Evolutionary conservation across 371 early-diverging fungal species (phyloP), one percentile per base, ranked within the genome.

Genomic region (Batrachochytrium dendrobatidis): DNA sequence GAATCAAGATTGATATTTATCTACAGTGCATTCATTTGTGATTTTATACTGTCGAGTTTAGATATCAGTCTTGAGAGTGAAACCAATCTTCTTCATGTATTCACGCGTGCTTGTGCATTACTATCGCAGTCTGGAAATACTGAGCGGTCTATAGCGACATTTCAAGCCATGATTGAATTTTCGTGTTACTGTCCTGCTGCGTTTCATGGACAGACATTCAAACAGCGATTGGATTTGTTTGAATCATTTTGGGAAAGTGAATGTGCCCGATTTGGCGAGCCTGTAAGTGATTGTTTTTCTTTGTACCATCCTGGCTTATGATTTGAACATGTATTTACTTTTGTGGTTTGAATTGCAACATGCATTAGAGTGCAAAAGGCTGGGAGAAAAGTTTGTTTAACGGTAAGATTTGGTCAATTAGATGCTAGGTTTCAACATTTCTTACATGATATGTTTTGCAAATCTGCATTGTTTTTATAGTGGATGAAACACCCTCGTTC

Each of bases 161-260:
- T 81, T 28, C 92, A 91, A 61, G 90, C 87, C 0, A 59, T 84
- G 32, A 75, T 88, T 5, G 92, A 91, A 65, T 79, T 89, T 45
- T 70, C 74, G 17, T 75, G 87, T 58, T 88, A 81, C 61, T 74
- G 73, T 43, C 90, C 91, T 0, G 64, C 68, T 0, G 71, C 71
- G 15, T 69, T 80, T 43, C 52, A 29, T 12, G 22, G 56, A 20
- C 64, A 68, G 48, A 49, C 71, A 15, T 78, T 76, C 61, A 65
- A 72, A 3, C 69, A 83, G 25, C 75, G 82, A 60, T 17, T 87
- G 8, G 68, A 71, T 1, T 71, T 76, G 45, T 83, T 91, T 54
- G 82, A 77, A 35, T 73, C 72, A 12, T 91, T 86, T 69, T 91
- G 90, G 90, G 89, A 88, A 52, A 80, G 76, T 45, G 90, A 87